A percentile compares a stretch with the other conserved stretches of the same genome.
Evolutionary conservation across 1,139 yeast species (phyloP).

Genomic region (Scheffersomyces quercinus): DNA sequence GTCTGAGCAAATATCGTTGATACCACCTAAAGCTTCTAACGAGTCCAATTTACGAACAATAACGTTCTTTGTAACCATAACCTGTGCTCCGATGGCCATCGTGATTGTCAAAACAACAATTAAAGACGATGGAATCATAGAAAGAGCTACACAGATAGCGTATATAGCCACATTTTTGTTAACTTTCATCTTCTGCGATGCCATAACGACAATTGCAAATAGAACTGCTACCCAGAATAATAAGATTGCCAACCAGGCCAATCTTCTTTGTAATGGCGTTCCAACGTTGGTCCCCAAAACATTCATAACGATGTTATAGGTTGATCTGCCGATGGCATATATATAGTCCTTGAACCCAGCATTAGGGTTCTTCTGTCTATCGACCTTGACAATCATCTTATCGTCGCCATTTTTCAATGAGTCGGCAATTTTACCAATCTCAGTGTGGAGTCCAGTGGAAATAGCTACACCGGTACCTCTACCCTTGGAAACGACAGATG

Average conservation of each 20-base stretch:
- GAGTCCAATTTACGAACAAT: conserved; percentile 48
- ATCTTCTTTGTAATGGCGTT: conserved; percentile 49
- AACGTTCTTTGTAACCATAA: conserved; percentile 46
- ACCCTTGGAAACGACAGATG: conserved; percentile 48
- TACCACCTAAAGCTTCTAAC: conserved; percentile 52
- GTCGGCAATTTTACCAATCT: conserved; percentile 50
- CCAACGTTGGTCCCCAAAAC: conserved; percentile 37
- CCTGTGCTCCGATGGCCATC: conserved; percentile 50
- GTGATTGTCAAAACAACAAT: conserved; percentile 57
- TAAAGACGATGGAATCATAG: conserved; percentile 57
- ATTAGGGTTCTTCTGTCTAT: conserved; percentile 21
- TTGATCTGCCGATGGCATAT: conserved; percentile 45
- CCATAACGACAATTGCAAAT: conserved; percentile 42
- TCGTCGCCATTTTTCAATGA: conserved; percentile 29
- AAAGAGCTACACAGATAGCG: conserved; percentile 47
- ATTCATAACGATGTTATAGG: conserved; percentile 34
- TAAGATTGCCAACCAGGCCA: conserved; percentile 43
- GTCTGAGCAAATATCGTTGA: conserved; percentile 53
- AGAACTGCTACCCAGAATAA: conserved; percentile 41
- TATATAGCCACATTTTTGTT: conserved; percentile 45
- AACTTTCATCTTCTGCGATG: conserved; percentile 32
- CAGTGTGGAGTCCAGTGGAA: conserved; percentile 47
- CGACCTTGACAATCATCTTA: conserved; percentile 26
- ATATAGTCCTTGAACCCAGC: conserved; percentile 45
- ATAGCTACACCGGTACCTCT: conserved; percentile 49